Conservation (phyloP, 768 basidiomycete genomes). For the Lactarius deliciosus region DNA sequence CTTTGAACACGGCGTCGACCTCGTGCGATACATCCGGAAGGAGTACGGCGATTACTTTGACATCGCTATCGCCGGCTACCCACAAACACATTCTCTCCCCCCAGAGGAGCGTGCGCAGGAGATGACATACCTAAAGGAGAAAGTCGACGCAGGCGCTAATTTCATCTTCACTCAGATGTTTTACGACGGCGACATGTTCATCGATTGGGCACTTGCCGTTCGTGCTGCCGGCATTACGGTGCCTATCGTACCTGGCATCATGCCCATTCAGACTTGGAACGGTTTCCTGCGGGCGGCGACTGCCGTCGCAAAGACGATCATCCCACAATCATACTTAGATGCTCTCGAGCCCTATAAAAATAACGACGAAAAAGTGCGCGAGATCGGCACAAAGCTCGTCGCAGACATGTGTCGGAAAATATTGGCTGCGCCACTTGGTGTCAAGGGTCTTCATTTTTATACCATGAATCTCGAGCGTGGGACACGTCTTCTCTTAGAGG, state of each 20-base stretch:
- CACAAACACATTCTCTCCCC: constrained; percentile 73
- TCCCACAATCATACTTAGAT: constrained; percentile 75
- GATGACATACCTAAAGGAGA: constrained; percentile 84
- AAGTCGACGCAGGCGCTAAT: constrained; percentile 84
- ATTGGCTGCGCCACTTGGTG: constrained; percentile 73
- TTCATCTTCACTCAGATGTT: constrained; percentile 99
- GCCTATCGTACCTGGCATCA: constrained; percentile 91
- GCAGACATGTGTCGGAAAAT: constrained; percentile 93
- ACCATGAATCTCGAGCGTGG: constrained; percentile 98
- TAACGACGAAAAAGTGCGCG: constrained; percentile 89
- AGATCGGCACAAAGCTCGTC: constrained; percentile 90
- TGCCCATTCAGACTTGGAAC: constrained; percentile 95
- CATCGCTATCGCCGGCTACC: constrained; percentile 92
- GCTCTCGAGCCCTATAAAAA: constrained; percentile 84
- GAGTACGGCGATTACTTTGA: constrained; percentile 92
- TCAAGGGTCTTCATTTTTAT: constrained; percentile 92
- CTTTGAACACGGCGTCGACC: constrained; percentile 88
- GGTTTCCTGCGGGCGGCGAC: constrained; percentile 81
- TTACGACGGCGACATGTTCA: constrained; percentile 90
- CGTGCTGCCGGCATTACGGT: constrained; percentile 84
- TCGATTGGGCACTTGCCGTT: constrained; percentile 83
- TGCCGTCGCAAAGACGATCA: constrained; percentile 70
- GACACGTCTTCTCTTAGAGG: constrained; percentile 92
- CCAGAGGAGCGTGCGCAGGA: constrained; percentile 74
- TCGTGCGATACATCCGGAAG: constrained; percentile 82